A percentile compares a stretch with the other conserved stretches of the same genome.
Conservation (phyloP, 2,329 filamentous ascomycete species). For the Lecanosticta acicola region DNA sequence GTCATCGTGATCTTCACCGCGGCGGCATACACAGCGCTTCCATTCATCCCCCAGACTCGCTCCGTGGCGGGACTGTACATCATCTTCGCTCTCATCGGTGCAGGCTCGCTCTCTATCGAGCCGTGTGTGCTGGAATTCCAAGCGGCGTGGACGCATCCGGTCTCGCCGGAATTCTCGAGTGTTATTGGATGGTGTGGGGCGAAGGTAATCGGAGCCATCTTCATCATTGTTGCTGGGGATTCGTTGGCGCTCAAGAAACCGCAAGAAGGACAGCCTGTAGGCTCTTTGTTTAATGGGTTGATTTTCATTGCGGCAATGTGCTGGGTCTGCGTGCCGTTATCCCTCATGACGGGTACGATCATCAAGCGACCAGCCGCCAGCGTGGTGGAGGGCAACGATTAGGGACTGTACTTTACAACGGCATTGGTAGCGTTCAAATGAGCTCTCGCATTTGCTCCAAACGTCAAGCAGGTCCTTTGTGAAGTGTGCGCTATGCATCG, state of each 20-base stretch:
- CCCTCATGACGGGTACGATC: conserved; percentile 3
- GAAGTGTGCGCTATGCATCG: too few relatives aligned
- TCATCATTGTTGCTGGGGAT: conserved; percentile 69
- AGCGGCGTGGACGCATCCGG: conserved; percentile 77
- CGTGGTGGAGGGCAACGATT: not conserved
- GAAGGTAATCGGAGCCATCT: conserved; percentile 73
- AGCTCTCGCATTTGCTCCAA: too few relatives aligned
- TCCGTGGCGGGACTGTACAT: conserved; percentile 53
- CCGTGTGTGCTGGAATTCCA: conserved; percentile 79
- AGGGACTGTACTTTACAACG: not conserved
- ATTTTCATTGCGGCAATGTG: conserved; percentile 5
- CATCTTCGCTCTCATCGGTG: conserved; percentile 68
- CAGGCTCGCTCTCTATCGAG: conserved; percentile 68
- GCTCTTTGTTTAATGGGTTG: conserved; percentile 2
- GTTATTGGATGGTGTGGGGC: conserved; percentile 78
- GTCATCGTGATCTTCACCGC: not conserved
- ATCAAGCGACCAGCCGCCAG: not conserved
- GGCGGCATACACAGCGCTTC: not conserved
- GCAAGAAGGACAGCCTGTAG: not conserved
- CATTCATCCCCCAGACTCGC: not conserved
- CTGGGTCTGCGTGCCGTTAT: conserved; percentile 1
- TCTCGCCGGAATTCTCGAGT: conserved; percentile 74
- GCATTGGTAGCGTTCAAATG: too few relatives aligned
- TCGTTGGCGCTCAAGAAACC: not conserved
- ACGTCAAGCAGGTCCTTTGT: too few relatives aligned